Conservation (phyloP, 805 yeast species). For the Saccharomycopsis selenospora region DNA sequence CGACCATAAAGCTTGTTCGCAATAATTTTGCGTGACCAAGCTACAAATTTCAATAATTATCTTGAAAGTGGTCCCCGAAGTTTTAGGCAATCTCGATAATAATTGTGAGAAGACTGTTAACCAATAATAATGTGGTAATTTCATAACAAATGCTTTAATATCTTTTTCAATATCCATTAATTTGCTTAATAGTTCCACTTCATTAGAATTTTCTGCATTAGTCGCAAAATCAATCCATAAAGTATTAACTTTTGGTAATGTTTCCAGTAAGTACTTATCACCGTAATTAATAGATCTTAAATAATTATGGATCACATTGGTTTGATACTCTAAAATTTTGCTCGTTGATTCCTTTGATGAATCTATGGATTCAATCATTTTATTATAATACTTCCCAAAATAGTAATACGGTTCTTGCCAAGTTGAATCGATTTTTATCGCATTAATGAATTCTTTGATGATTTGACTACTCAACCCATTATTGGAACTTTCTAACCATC, state of each 20-base stretch:
- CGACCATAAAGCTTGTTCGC: slow-evolving; percentile 82
- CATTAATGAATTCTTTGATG: slow-evolving; percentile 56
- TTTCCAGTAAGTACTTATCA: slow-evolving; percentile 64
- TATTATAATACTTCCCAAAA: slow-evolving; percentile 72
- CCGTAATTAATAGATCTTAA: slow-evolving; percentile 55
- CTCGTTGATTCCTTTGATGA: slow-evolving; percentile 26
- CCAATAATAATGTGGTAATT: slow-evolving; percentile 56
- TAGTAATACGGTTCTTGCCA: slow-evolving; percentile 81
- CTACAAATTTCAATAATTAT: slow-evolving; percentile 52
- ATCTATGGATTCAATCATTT: slow-evolving; percentile 61
- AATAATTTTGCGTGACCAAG: slow-evolving; percentile 55
- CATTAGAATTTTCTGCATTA: not conserved
- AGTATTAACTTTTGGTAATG: slow-evolving; percentile 83
- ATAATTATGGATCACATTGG: slow-evolving; percentile 47
- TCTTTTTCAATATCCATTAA: slow-evolving; percentile 37
- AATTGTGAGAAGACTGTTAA: slow-evolving; percentile 82
- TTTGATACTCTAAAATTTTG: slow-evolving; percentile 35
- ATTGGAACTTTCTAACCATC: slow-evolving; percentile 83
- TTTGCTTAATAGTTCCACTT: slow-evolving; percentile 19
- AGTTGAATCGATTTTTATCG: slow-evolving; percentile 44
- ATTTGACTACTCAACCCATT: slow-evolving; percentile 73
- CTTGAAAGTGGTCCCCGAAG: slow-evolving; percentile 46
- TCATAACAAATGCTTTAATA: slow-evolving; percentile 36
- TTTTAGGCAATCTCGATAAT: slow-evolving; percentile 68
- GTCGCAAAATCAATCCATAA: slow-evolving; percentile 73